Conservation (phyloP, 345 rosid species). For the Citrus unshiu region DNA sequence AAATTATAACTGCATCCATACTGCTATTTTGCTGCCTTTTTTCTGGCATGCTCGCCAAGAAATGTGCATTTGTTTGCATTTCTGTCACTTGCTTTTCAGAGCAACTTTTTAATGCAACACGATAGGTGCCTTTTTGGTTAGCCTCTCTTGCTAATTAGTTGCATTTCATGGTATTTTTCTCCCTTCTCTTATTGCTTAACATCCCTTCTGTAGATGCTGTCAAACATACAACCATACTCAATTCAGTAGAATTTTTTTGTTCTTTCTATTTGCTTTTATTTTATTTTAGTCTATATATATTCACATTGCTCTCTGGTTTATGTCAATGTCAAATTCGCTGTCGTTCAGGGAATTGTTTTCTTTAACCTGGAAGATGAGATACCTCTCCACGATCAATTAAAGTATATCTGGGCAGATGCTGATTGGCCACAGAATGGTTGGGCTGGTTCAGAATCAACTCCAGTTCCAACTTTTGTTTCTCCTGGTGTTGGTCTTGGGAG, state of each 20-base stretch:
- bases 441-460: constrained; percentile 78
- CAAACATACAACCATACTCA: neutral
- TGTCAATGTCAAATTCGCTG: constrained; percentile 18
- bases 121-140: neutral
- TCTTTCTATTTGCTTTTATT: neutral
- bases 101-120: neutral
- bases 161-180: neutral
- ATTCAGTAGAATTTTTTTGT: neutral
- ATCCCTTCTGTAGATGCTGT: neutral
- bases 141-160: neutral
- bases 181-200: neutral
- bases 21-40: neutral
- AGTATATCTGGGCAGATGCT: constrained; percentile 69
- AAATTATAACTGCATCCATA: neutral
- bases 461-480: constrained; percentile 67
- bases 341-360: constrained; percentile 74
- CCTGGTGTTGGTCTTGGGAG: constrained; percentile 72
- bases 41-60: neutral
- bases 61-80: neutral
- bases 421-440: constrained; percentile 91
- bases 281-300: neutral
- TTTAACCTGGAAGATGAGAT: constrained; percentile 53
- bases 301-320: neutral
- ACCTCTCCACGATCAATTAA: constrained; percentile 36
- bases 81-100: neutral